phyloP scores from a whole-genome alignment of 306 rosid species.

The peach (Prunus persica) region DNA sequence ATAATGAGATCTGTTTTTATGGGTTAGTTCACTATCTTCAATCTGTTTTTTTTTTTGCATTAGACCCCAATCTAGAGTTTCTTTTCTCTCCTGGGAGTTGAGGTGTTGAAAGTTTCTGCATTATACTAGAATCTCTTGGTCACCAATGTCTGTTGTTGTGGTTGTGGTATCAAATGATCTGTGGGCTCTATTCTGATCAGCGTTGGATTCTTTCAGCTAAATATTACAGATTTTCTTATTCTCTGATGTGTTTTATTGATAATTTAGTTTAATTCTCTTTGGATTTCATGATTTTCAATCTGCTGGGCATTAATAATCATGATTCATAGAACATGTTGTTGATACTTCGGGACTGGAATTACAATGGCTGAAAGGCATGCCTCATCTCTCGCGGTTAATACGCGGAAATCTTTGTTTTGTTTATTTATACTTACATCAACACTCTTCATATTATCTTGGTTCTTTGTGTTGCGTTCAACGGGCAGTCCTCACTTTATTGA shows the following conservation, averaged over 20 bases:
- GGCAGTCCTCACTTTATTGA: constrained; percentile 27
- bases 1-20: constrained; percentile 3
- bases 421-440: constrained; percentile 46
- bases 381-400: constrained; percentile 33
- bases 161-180: neutral
- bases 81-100: neutral
- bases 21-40: constrained; percentile 19
- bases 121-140: neutral
- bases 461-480: constrained; percentile 53
- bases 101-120: neutral
- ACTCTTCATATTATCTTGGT: constrained; percentile 58
- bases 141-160: neutral
- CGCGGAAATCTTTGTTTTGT: constrained; percentile 45
- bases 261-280: neutral
- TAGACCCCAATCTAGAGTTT: neutral
- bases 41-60: neutral
- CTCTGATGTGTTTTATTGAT: neutral
- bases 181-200: neutral
- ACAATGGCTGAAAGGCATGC: constrained; percentile 53
- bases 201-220: neutral
- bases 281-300: neutral
- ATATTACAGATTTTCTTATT: neutral
- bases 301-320: neutral
- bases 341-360: constrained; percentile 11
- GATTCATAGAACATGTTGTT: constrained; percentile 7